A percentile compares a stretch with the other conserved stretches of the same genome.
These are phyloP conservation scores for Entoloma clypeatum DNA, from an alignment of 1,284 basidiomycete genomes.

Conservation along the genomic window DNA sequence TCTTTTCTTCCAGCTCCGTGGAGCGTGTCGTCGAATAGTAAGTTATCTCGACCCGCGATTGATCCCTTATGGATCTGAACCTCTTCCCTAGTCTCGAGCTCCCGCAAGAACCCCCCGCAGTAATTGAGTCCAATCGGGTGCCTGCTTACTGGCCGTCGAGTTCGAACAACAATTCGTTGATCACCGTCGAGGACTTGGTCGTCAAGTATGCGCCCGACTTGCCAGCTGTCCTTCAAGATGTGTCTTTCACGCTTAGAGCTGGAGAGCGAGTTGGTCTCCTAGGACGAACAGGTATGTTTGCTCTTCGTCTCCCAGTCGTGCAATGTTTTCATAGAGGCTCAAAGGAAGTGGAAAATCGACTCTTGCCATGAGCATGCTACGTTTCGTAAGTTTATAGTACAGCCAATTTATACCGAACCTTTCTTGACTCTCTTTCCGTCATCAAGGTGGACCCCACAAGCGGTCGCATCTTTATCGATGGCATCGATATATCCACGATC, in stretches of 20 bases:
- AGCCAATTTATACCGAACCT: neutral
- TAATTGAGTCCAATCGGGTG: conserved; percentile 63
- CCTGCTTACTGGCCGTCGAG: conserved; percentile 89
- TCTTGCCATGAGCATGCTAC: conserved; percentile 80
- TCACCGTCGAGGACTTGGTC: conserved; percentile 69
- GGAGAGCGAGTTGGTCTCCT: conserved; percentile 70
- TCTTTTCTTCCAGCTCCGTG: conserved; percentile 52
- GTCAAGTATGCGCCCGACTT: conserved; percentile 85
- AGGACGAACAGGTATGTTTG: conserved; percentile 60
- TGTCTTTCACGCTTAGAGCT: conserved; percentile 64
- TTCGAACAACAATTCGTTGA: conserved; percentile 44
- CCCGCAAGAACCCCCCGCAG: conserved; percentile 78
- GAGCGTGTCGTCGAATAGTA: conserved; percentile 87
- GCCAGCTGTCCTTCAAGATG: conserved; percentile 73
- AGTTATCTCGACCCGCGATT: conserved; percentile 10
- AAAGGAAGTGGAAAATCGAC: conserved; percentile 72
- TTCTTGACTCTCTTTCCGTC: conserved; percentile 2
- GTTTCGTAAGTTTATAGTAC: conserved; percentile 57
- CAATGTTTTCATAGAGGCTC: neutral
- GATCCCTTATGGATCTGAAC: neutral
- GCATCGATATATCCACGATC: conserved; percentile 86
- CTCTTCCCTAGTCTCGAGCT: conserved; percentile 51
- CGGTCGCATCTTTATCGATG: conserved; percentile 82
- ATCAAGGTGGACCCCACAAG: conserved; percentile 68
- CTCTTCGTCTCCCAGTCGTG: conserved; percentile 7